These are phyloP conservation scores for Dendryphion nanum DNA, from an alignment of 2,329 filamentous ascomycete genomes.

Conservation along the genomic window DNA sequence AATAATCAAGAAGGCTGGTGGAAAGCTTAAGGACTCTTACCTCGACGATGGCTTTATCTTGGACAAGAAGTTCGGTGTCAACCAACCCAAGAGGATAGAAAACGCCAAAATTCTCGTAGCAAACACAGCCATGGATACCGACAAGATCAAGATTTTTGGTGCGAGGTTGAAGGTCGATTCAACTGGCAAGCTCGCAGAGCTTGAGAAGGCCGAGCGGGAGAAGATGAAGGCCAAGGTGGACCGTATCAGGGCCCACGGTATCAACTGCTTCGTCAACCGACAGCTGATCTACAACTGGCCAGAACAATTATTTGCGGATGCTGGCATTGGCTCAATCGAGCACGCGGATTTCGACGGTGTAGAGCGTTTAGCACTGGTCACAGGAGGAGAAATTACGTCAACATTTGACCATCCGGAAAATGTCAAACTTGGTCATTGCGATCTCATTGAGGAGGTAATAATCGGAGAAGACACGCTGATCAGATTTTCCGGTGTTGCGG, in stretches of 20 bases:
- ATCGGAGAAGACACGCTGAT: slow-evolving; percentile 98
- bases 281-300: slow-evolving; percentile 99
- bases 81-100: slow-evolving; percentile 95
- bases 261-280: slow-evolving; percentile 99
- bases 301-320: slow-evolving; percentile 96
- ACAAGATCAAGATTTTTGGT: slow-evolving; percentile 99
- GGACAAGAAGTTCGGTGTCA: slow-evolving; percentile 98
- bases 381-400: slow-evolving; percentile 93
- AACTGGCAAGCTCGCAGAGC: slow-evolving; percentile 94
- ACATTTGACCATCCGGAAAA: slow-evolving; percentile 98
- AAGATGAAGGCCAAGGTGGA: slow-evolving; percentile 99
- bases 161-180: slow-evolving; percentile 95
- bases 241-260: slow-evolving; percentile 96
- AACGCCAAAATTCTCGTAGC: slow-evolving; percentile 98
- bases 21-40: slow-evolving; percentile 96
- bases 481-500: slow-evolving; percentile 94
- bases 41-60: slow-evolving; percentile 97
- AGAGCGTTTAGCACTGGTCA: slow-evolving; percentile 90
- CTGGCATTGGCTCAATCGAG: slow-evolving; percentile 97
- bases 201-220: slow-evolving; percentile 96
- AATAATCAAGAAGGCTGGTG: slow-evolving; percentile 98
- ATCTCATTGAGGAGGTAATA: slow-evolving; percentile 95
- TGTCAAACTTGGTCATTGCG: slow-evolving; percentile 93
- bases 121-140: slow-evolving; percentile 98
- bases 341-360: slow-evolving; percentile 99